Evolutionary conservation across 805 yeast species (phyloP).

Genomic region (Lipomyces yamanashiensis): DNA sequence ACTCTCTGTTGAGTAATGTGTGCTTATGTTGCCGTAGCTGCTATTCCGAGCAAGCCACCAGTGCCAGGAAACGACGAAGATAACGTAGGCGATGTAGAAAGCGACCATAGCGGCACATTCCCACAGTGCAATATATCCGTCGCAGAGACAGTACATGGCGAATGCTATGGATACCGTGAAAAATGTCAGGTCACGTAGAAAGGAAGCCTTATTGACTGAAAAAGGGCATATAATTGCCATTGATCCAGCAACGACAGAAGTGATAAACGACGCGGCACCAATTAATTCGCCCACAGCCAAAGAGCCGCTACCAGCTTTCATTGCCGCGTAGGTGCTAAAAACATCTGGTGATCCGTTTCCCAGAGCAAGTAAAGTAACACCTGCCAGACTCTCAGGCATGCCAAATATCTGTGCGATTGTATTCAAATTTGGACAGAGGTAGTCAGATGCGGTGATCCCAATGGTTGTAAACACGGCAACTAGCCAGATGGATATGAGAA

Average conservation of each 20-base stretch:
- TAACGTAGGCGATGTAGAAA: conserved; percentile 64
- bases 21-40: neutral
- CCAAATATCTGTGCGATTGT: conserved; percentile 64
- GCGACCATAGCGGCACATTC: conserved; percentile 64
- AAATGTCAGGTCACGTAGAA: conserved; percentile 64
- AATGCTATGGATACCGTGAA: conserved; percentile 58
- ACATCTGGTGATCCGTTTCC: conserved; percentile 95
- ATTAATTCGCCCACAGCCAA: conserved; percentile 88
- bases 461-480: conserved; percentile 61
- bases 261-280: conserved; percentile 85
- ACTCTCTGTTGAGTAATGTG: neutral
- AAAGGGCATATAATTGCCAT: conserved; percentile 74
- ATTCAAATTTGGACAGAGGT: conserved; percentile 76
- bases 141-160: conserved; percentile 50
- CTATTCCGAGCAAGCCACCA: conserved; percentile 39
- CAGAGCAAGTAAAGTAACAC: conserved; percentile 83
- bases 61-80: conserved; percentile 54
- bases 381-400: conserved; percentile 71
- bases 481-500: conserved; percentile 41
- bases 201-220: conserved; percentile 52
- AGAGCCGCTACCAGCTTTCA: conserved; percentile 69
- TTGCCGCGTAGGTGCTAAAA: conserved; percentile 79
- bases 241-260: conserved; percentile 77
- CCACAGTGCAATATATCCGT: conserved; percentile 58
- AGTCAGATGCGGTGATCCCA: conserved; percentile 83